These are phyloP conservation scores for Biscogniauxia sp. DNA, from an alignment of 2,329 filamentous ascomycete genomes.

Conservation along the genomic window DNA sequence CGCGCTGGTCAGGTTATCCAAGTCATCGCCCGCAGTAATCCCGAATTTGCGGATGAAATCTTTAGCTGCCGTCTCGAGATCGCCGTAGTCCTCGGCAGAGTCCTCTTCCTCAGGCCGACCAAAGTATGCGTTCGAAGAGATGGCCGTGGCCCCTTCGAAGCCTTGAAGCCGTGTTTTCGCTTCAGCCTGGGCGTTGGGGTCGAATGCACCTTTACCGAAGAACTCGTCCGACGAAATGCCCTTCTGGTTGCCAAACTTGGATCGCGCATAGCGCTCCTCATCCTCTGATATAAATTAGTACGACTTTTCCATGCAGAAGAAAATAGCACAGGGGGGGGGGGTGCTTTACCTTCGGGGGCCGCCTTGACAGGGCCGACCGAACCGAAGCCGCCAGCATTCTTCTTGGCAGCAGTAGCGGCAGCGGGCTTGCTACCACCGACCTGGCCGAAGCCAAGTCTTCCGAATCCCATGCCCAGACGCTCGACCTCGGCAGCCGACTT, in stretches of 20 bases:
- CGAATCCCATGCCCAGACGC: slow-evolving; percentile 84
- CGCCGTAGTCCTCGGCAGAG: slow-evolving; percentile 74
- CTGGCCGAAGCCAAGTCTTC: slow-evolving; percentile 83
- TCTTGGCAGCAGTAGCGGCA: slow-evolving; percentile 57
- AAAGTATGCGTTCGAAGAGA: slow-evolving; percentile 97
- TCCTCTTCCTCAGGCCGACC: slow-evolving; percentile 84
- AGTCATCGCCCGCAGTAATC: slow-evolving; percentile 90
- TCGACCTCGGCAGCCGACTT: slow-evolving; percentile 79
- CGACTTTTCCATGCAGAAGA: slow-evolving; percentile 1
- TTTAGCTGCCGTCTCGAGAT: slow-evolving; percentile 89
- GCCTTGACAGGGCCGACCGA: slow-evolving; percentile 75
- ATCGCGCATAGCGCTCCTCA: slow-evolving; percentile 76
- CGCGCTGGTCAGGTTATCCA: slow-evolving; percentile 82
- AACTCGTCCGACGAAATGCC: slow-evolving; percentile 98
- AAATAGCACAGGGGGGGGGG: not conserved
- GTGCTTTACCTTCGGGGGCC: slow-evolving; percentile 59
- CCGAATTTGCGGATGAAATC: slow-evolving; percentile 96
- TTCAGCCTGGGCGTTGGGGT: slow-evolving; percentile 76
- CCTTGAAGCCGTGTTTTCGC: slow-evolving; percentile 84
- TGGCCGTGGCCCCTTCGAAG: slow-evolving; percentile 88
- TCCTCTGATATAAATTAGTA: slow-evolving; percentile 53
- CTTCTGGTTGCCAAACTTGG: slow-evolving; percentile 90
- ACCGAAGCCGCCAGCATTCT: slow-evolving; percentile 83
- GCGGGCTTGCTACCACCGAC: slow-evolving; percentile 63
- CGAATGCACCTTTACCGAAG: slow-evolving; percentile 87